Base-by-base conservation (phyloP, 345 rosid genomes). In the Brassica nigra region DNA sequence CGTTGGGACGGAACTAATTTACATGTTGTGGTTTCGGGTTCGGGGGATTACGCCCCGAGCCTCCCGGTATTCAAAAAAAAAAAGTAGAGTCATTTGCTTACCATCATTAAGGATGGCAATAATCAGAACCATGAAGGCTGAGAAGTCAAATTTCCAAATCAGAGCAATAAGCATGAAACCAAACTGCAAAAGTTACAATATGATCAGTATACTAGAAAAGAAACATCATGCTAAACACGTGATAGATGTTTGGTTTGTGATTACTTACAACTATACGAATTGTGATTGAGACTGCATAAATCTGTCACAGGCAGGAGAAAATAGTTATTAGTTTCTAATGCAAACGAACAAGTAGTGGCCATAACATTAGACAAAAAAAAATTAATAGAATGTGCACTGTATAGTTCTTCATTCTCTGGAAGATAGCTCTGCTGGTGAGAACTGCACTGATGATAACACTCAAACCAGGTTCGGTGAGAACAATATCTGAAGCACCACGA, bases 51-150 rank as follows among this genome's bases (percentile, higher is more conserved):
- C 27, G 27, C 27, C 27, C 27, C 27, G 27, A 23, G 27, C 27
- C 27, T 23, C 27, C 27, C 27, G 27, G 27, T 23, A 23, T 23
- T 23, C 27, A 23, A 23, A 23, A 23, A 23, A 20, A 23, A 23
- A 23, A 73, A 16, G 30, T 42, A 4, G 57, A 6, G 10, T 58
- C 34, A 67, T 74, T 68, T 70, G 49, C 92, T 83, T 66, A 92
- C 97, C 99, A 5, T 95, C 97, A 77, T 95, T 95, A 27, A 92
- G 90, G 78, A 94, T 90, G 84, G 98, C 98, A 42, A 94, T 94
- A 67, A 94, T 92, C 85, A 94, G 78, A 83, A 94, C 97, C 98
- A 94, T 90, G 87, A 94, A 94, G 8, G 87, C 83, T 36, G 87
- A 85, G 78, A 85, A 85, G 67, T 85, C 87, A 57, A 85, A 85